Evolutionary conservation across 306 rosid species (phyloP), one percentile per base, ranked within the genome.

Genomic region (Casuarina equisetifolia): DNA sequence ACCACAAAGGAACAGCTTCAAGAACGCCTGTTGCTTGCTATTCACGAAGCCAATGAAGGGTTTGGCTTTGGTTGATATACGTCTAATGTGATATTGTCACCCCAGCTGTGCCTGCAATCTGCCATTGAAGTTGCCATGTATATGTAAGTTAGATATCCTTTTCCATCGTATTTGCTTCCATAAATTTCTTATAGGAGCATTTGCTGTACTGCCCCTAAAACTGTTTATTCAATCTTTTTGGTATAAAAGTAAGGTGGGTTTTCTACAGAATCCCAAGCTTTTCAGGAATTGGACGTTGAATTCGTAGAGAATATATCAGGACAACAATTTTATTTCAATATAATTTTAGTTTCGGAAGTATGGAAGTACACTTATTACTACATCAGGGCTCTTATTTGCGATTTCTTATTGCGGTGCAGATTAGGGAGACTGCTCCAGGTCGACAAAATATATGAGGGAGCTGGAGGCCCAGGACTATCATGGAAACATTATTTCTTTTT

Each of bases 31-130:
- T 82, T 96, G 76, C 99, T 96, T 70, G 99, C 99, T 80, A 93
- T 93, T 73, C 99, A 96, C 55, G 99, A 96, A 80, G 99, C 86
- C 45, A 96, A 97, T 68, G 99, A 96, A 91, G 99, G 99, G 76
- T 96, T 96, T 72, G 99, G 99, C 77, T 96, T 96, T 73, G 99
- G 99, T 63, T 96, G 69, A 89, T 70, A 43, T 9, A 63, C 19
- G 39, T 36, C 59, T 38, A 73, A 45, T 38, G 74, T 19, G 73
- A 82, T 69, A 53, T 69, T 81, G 77, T 81, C 52, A 59, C 78
- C 78, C 80, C 86, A 74, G 84, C 77, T 17, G 76, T 61, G 61
- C 79, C 43, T 51, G 84, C 81, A 79, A 81, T 75, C 77, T 75
- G 82, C 82, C 80, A 77, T 79, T 75, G 40, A 44, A 74, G 75